Conservation (phyloP, 805 yeast species). For the Wickerhamomyces pijperi region DNA sequence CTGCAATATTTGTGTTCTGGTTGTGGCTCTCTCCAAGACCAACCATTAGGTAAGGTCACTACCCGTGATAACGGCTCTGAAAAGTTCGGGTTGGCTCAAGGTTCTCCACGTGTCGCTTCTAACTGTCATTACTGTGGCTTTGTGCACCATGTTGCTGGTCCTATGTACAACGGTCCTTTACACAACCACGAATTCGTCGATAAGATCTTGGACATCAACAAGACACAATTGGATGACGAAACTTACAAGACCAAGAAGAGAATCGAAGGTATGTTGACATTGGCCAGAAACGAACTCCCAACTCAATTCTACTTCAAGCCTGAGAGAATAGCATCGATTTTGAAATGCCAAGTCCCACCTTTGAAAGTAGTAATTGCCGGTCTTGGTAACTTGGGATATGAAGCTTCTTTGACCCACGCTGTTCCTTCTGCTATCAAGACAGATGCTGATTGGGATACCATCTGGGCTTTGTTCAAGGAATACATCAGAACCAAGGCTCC, state of each 20-base stretch:
- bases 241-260: constrained; percentile 73
- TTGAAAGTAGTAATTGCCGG: constrained; percentile 65
- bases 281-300: constrained; percentile 65
- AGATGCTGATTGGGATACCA: constrained; percentile 71
- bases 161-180: constrained; percentile 85
- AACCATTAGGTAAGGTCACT: constrained; percentile 59
- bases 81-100: constrained; percentile 56
- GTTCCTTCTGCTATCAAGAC: constrained; percentile 80
- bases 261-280: constrained; percentile 84
- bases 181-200: constrained; percentile 63
- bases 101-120: constrained; percentile 43
- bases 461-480: constrained; percentile 62
- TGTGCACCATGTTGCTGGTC: constrained; percentile 78
- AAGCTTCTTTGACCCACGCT: constrained; percentile 84
- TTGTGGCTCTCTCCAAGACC: constrained; percentile 64
- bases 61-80: constrained; percentile 28
- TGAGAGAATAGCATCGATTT: constrained; percentile 58
- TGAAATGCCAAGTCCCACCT: constrained; percentile 80
- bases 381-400: constrained; percentile 71
- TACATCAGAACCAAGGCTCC: constrained; percentile 40
- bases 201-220: constrained; percentile 46
- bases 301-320: constrained; percentile 79
- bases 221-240: constrained; percentile 33
- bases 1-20: constrained; percentile 76
- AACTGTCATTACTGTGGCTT: constrained; percentile 62